Evolutionary conservation across 441 rosid species (phyloP).

Genomic region (Aquilaria agallochum): DNA sequence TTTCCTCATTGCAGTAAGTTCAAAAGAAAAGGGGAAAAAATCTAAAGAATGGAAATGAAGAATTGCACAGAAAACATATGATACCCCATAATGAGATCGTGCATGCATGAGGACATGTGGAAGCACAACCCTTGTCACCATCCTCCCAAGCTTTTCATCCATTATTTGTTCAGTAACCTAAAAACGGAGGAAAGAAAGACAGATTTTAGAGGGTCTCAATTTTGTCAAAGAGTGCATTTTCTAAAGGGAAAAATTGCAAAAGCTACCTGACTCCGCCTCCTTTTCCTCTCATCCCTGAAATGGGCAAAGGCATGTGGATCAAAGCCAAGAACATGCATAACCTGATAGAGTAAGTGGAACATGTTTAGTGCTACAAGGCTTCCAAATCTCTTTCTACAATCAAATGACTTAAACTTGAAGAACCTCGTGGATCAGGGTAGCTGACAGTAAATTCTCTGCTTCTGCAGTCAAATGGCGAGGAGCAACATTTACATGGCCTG

Average conservation of each 20-base stretch:
- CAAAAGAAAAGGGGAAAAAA: not conserved
- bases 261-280: conserved; percentile 86
- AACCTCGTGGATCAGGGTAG: conserved; percentile 96
- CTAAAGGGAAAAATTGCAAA: too few species aligned
- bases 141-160: conserved; percentile 95
- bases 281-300: conserved; percentile 96
- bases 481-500: conserved; percentile 99
- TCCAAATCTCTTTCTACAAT: too few species aligned
- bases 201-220: too few species aligned
- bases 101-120: conserved; percentile 97
- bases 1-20: too few species aligned
- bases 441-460: conserved; percentile 94
- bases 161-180: conserved; percentile 89
- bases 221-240: too few species aligned
- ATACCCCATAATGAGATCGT: conserved; percentile 94
- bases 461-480: conserved; percentile 99
- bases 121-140: conserved; percentile 93
- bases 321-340: conserved; percentile 99
- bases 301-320: conserved; percentile 99
- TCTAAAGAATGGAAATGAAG: conserved; percentile 9
- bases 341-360: conserved; percentile 37
- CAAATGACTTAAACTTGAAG: conserved; percentile 4
- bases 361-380: conserved; percentile 3
- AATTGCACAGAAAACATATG: conserved; percentile 8
- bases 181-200: not conserved